Conservation (phyloP, 2,329 filamentous ascomycete genomes). For the Colletotrichum liriopes region DNA sequence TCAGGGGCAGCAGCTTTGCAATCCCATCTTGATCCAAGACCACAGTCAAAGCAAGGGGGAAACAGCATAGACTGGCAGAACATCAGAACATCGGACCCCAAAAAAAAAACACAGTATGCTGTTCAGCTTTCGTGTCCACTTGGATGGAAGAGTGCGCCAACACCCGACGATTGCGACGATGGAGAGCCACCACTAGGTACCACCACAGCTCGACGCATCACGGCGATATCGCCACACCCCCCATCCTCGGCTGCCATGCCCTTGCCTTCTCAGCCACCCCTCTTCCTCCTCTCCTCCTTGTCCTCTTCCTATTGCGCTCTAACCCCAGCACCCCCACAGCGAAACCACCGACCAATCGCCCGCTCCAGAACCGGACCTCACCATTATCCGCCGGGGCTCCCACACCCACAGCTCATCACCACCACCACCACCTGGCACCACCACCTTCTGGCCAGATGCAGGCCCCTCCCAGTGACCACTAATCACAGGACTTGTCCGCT, state of each 20-base stretch:
- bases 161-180: constrained; percentile 25
- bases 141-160: constrained; percentile 21
- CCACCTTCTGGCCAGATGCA: constrained; percentile 30
- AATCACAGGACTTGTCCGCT: constrained; percentile 37
- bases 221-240: constrained; percentile 8
- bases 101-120: constrained; percentile 6
- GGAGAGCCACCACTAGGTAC: constrained; percentile 22
- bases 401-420: constrained; percentile 16
- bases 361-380: constrained; percentile 20
- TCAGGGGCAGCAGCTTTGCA: constrained; percentile 13
- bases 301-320: neutral
- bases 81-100: constrained; percentile 1
- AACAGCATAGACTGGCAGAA: constrained; percentile 7
- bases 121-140: constrained; percentile 20
- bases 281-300: constrained; percentile 7
- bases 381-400: constrained; percentile 16
- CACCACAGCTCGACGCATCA: neutral
- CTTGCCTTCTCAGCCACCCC: neutral
- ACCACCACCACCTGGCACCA: constrained; percentile 12
- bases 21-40: neutral
- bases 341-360: constrained; percentile 31
- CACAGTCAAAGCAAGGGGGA: constrained; percentile 11
- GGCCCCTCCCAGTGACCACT: constrained; percentile 37
- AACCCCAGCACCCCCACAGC: neutral
- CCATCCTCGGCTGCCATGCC: constrained; percentile 8